Evolutionary conservation across 805 yeast genomes (phyloP), one percentile per base, ranked within the genome.

Genomic region (Nakazawaea pomicola): DNA sequence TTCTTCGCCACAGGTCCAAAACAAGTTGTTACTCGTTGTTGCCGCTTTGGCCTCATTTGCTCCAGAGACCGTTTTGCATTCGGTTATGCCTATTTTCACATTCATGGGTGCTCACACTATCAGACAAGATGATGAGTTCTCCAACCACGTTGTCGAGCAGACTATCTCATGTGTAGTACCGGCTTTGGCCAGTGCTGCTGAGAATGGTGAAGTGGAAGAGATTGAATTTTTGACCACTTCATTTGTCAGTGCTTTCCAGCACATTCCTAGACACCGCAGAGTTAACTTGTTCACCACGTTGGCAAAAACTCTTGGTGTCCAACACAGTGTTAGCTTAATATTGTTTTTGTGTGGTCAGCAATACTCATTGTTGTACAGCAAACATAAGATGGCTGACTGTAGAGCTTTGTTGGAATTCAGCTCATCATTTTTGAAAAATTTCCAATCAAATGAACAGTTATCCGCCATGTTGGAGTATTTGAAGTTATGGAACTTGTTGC

Each of bases 11-110:
- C 98, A 91, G 61, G 95, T 90, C 20, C 99, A 93, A 64, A 93
- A 93, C 64, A 76, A 89, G 50, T 64, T 91, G 38, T 67, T 93
- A 45, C 66, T 91, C 44, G 91, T 93, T 20, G 80, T 93, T 50
- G 84, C 97, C 2, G 83, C 88, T 36, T 67, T 93, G 50, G 98
- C 98, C 1, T 70, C 88, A 1, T 64, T 93, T 42, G 85, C 91
- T 10, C 96, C 98, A 7, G 97, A 91, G 55, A 77, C 84, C 23
- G 89, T 93, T 21, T 67, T 93, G 40, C 98, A 93, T 63, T 85
- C 96, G 2, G 96, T 93, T 7, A 93, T 93, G 99, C 99, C 99
- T n/a, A 91, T 93, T 38, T 93, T 93, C 68, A 93, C 99, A 1
- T 93, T 93, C 54, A 93, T 93, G 98, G 99, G 99, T 45, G 95